Evolutionary conservation across 1,139 yeast genomes (phyloP), one percentile per base, ranked within the genome.

Genomic region (Yamadazyma conglobata): DNA sequence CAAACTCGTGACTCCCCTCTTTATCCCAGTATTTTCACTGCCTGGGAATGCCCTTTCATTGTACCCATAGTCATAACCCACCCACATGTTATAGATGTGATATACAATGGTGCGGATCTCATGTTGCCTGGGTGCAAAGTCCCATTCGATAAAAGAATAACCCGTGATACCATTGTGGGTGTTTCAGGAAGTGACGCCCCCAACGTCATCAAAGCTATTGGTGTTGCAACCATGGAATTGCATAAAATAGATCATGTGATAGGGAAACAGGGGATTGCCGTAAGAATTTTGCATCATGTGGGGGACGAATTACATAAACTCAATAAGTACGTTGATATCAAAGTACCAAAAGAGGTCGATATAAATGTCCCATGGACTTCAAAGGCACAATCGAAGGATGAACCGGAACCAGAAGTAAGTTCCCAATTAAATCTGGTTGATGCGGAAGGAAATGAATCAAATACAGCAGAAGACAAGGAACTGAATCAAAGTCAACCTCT

Each of bases 51-150:
- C 25, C 88, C 91, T 0, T 71, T 60, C 38, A 37, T 87, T 7
- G 46, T 86, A 16, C 95, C 95, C 0, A 51, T 69, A 3, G 73
- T 89, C 3, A 56, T 62, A 33, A 89, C 96, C 0, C 91, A 86
- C 50, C 75, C 76, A 9, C 76, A 71, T 44, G 96, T 91, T 2
- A 67, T 89, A 12, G 54, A 61, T 30, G 73, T 73, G 34, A 57
- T 88, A 17, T 62, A 68, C 21, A 77, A 74, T 38, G 96, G 96
- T 6, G 96, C 97, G 0, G 82, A 89, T 52, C 64, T 91, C 46
- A 89, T 91, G 96, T 65, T 85, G 20, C 93, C 95, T 1, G 98
- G 98, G 0, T 77, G 91, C 3, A 64, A 84, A 5, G 84, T 87
- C 0, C 95, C 95, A 0, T 80, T 83, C 47, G 87, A 82, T 28